Evolutionary conservation across 1,284 basidiomycete species (phyloP).

Genomic region (Fistulinella cinereoalba): DNA sequence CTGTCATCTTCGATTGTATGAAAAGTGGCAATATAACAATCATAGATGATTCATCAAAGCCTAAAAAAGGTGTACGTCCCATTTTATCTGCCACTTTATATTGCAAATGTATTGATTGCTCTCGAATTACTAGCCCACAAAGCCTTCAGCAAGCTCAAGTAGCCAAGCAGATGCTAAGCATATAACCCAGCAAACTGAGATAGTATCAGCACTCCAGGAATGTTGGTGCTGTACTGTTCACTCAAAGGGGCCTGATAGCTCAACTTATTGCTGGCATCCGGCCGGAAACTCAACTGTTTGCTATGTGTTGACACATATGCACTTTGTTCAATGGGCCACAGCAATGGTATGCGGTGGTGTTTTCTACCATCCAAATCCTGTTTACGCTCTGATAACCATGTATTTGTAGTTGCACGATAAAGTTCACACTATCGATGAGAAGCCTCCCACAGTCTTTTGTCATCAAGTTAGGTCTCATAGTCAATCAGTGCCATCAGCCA

Average conservation of each 20-base stretch:
- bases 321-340: background rate
- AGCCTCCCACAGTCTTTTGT: too few species aligned
- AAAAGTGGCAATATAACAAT: too few species aligned
- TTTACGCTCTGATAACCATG: background rate
- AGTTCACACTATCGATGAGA: too few species aligned
- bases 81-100: background rate
- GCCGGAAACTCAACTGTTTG: background rate
- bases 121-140: background rate
- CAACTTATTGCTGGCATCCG: conserved; percentile 2
- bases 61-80: too few species aligned
- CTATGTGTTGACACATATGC: background rate
- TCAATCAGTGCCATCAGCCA: too few species aligned
- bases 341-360: conserved; percentile 1
- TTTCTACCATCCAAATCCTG: background rate
- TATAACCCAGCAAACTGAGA: background rate
- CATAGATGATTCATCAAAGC: too few species aligned
- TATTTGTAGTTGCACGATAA: background rate
- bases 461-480: too few species aligned
- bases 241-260: conserved; percentile 2
- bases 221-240: conserved; percentile 2
- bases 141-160: background rate
- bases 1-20: background rate
- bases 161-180: background rate
- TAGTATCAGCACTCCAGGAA: conserved; percentile 3
- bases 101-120: too few species aligned